Percentiles rank a stretch among this genome's conserved stretches.
These are phyloP conservation scores for Wickerhamomyces pijperi DNA, from an alignment of 805 yeast species.

Conservation along the genomic window DNA sequence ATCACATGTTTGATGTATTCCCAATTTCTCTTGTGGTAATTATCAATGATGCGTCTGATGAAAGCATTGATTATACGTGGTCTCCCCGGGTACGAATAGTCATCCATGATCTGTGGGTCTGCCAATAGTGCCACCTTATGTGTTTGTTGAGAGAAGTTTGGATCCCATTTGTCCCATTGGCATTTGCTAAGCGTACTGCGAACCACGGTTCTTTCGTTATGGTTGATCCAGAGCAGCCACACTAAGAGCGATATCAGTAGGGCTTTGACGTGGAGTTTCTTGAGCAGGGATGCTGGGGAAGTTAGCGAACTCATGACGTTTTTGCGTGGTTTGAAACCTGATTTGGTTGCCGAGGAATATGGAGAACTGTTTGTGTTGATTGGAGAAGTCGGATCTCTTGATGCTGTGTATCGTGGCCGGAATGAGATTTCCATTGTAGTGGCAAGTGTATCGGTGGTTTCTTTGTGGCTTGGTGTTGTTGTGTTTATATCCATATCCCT, in stretches of 20 bases:
- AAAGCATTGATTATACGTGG: conserved; percentile 37
- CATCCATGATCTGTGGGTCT: conserved; percentile 92
- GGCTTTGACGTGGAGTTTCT: background rate
- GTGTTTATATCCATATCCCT: too few species aligned
- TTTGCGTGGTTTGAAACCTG: background rate
- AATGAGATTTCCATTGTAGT: too few species aligned
- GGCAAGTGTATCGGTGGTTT: too few species aligned
- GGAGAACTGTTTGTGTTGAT: too few species aligned
- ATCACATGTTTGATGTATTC: conserved; percentile 42
- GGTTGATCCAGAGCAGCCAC: conserved; percentile 37
- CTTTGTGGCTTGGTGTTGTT: too few species aligned
- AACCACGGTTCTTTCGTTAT: conserved; percentile 44
- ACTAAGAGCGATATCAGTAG: conserved; percentile 12
- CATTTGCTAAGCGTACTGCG: conserved; percentile 34
- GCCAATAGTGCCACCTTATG: conserved; percentile 60
- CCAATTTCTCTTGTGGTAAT: conserved; percentile 71
- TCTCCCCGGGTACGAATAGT: conserved; percentile 72
- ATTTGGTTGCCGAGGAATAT: too few species aligned
- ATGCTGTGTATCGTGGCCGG: too few species aligned
- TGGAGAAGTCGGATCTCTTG: too few species aligned
- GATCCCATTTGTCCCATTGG: conserved; percentile 60
- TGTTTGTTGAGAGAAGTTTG: conserved; percentile 33
- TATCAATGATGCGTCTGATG: conserved; percentile 59
- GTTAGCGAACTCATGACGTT: background rate
- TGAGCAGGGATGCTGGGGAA: background rate